A percentile compares a stretch with the other conserved stretches of the same genome.
Conservation (phyloP, 129 eudicot species). For the Helianthus annuus region HanXRQr2.0-SUNRISE NC_035435.2:173719276-173719775, state of each 20-base stretch:
- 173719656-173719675: neutral
- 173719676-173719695: too few relatives aligned
- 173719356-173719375: too few relatives aligned
- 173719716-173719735: too few relatives aligned
- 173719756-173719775: too few relatives aligned
- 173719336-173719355: too few relatives aligned
- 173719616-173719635: neutral
- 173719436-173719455: neutral
- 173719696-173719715: too few relatives aligned
- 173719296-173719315: too few relatives aligned
- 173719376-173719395: too few relatives aligned
- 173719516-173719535: neutral
- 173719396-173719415: too few relatives aligned
- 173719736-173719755: too few relatives aligned
- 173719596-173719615: neutral
- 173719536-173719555: neutral
- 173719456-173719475: neutral
- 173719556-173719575: neutral
- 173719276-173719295: too few relatives aligned
- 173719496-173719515: neutral
- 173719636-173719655: neutral
- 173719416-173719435: neutral
- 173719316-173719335: too few relatives aligned
- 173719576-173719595: neutral
- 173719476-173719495: conserved; percentile 1